phyloP scores from a whole-genome alignment of 2,329 filamentous ascomycete genomes.

The Colletotrichum siamense region DNA sequence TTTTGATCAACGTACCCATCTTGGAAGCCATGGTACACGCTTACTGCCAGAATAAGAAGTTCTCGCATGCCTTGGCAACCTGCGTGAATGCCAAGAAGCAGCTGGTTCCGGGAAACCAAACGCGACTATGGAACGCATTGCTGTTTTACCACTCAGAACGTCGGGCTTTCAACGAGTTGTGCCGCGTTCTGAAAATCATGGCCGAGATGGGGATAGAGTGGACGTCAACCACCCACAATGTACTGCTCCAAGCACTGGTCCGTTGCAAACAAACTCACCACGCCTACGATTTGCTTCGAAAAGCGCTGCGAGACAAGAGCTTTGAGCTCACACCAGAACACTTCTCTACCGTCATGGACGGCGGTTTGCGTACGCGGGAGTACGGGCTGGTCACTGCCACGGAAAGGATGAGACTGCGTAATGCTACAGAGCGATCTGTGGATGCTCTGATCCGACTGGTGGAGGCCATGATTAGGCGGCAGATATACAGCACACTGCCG shows the following conservation, averaged over 20 bases:
- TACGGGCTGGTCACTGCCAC: constrained; percentile 46
- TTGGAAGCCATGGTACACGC: constrained; percentile 65
- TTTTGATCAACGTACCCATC: constrained; percentile 64
- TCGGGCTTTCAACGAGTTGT: constrained; percentile 56
- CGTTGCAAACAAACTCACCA: constrained; percentile 54
- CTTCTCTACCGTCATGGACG: constrained; percentile 59
- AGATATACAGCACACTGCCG: neutral
- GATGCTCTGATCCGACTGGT: constrained; percentile 48
- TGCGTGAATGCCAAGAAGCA: constrained; percentile 56
- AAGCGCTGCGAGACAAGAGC: constrained; percentile 46
- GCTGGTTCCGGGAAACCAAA: constrained; percentile 54
- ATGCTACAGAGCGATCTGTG: constrained; percentile 47
- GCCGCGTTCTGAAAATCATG: constrained; percentile 56
- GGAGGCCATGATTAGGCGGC: constrained; percentile 39
- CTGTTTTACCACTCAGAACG: constrained; percentile 72
- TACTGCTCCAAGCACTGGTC: constrained; percentile 54
- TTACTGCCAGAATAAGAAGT: constrained; percentile 54
- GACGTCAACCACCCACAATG: constrained; percentile 54
- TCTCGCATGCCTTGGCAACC: constrained; percentile 41
- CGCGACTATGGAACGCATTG: constrained; percentile 80
- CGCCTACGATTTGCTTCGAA: constrained; percentile 53
- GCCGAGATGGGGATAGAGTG: constrained; percentile 49
- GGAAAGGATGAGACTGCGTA: constrained; percentile 46
- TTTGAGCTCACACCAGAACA: constrained; percentile 55
- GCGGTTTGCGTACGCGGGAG: constrained; percentile 52